These are phyloP conservation scores for Herpotrichia juniperi DNA, from an alignment of 2,329 filamentous ascomycete genomes.

Conservation along the genomic window DNA sequence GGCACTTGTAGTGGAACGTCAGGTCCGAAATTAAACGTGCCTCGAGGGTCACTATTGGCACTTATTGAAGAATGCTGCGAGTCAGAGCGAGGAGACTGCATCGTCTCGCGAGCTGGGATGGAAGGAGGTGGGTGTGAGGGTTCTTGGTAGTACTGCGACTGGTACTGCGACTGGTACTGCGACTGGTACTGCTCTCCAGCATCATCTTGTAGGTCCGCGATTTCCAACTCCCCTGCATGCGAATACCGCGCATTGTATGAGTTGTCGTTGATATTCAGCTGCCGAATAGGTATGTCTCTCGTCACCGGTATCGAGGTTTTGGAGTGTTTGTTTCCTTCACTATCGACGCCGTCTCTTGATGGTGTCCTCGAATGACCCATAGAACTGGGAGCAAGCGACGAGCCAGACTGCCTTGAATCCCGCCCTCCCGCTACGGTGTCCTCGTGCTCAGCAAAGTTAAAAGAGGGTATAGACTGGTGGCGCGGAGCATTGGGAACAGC, in stretches of 20 bases:
- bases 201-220: slow-evolving; percentile 32
- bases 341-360: slow-evolving; percentile 42
- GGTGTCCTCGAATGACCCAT: slow-evolving; percentile 41
- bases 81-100: slow-evolving; percentile 30
- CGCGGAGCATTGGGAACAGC: slow-evolving; percentile 23
- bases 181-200: slow-evolving; percentile 25
- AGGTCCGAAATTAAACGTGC: slow-evolving; percentile 36
- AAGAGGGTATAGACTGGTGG: slow-evolving; percentile 33
- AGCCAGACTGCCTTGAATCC: slow-evolving; percentile 41
- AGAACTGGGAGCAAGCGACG: slow-evolving; percentile 39
- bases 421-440: slow-evolving; percentile 34
- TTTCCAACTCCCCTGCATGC: slow-evolving; percentile 37
- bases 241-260: slow-evolving; percentile 40
- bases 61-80: slow-evolving; percentile 41
- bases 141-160: slow-evolving; percentile 26
- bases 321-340: slow-evolving; percentile 26
- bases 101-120: slow-evolving; percentile 29
- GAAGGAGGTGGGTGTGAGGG: slow-evolving; percentile 31
- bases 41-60: slow-evolving; percentile 29
- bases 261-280: slow-evolving; percentile 40
- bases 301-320: slow-evolving; percentile 32
- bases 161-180: slow-evolving; percentile 20
- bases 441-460: slow-evolving; percentile 39
- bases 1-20: slow-evolving; percentile 48
- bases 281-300: slow-evolving; percentile 40